Base-by-base conservation (phyloP, 1,139 yeast genomes). In the Taphrina flavorubra region DNA sequence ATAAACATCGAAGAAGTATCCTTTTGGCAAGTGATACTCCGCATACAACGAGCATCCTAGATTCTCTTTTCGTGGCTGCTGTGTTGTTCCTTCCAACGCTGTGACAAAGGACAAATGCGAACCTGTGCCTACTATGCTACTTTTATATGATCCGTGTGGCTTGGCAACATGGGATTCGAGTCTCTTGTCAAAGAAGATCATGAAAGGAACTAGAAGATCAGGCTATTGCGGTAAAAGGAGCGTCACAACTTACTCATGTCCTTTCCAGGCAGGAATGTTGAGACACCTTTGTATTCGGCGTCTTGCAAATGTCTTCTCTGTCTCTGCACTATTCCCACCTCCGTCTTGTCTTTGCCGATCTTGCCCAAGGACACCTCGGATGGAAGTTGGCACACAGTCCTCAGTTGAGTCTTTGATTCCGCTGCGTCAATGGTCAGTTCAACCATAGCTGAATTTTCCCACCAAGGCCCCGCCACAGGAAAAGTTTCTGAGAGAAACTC, bases 151-250 rank as follows among this genome's bases (percentile, higher is more conserved):
- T 18, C 42, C 53, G 20, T 40, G 34, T n/a, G 31, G 53, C 14
- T 46, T 25, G n/a, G 37, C 46, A 8, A 39, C 14, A 37, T 31
- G 42, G 4, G 59, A 47, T 34, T 40, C 56, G 18, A 62, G 49
- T 14, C 67, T 42, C 44, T 63, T 59, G 39, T 63, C 67, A 34
- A 63, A 63, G 39, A 63, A 63, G 25, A 63, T 63, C 44, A 57
- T 55, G 46, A 63, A 63, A 11, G 67, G 67, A 6, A n/a, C 53
- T 37, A 36, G 16, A 4, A 20, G 51, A 34, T 55, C 34, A 20
- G 39, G 11, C 58, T 8, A 2, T 37, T 31, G 13, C 31, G 40
- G 2, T 6, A 18, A 5, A 5, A 7, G 18, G 42, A 6, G 47
- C 20, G 2, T 20, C n/a, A 6, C 20, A 39, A 34, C 53, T 13